Base-by-base conservation (phyloP, 176 grass and related monocot genomes). In the Hordeum marinum region DNA sequence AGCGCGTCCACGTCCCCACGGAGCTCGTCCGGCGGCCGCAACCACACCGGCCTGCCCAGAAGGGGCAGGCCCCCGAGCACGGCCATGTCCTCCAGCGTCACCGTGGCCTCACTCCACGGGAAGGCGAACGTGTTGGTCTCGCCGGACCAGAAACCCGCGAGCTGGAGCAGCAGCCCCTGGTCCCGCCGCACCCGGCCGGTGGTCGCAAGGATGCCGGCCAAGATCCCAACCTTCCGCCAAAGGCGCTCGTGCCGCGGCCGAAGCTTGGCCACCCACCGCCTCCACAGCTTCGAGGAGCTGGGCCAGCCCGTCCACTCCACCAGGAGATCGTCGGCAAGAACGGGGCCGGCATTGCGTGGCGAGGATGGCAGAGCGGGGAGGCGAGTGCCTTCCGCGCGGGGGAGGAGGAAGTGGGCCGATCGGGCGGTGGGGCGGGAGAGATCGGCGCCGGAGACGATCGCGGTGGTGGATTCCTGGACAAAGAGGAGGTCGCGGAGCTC, bases 101-200 rank as follows among this genome's bases (percentile, higher is more conserved):
- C 41, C 41, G 95, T 98, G 65, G 91, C 89, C 85, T 98, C 93
- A 15, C 87, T 92, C 95, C 95, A 98, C 3, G 95, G 95, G 77
- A 95, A 95, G 60, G 87, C 79, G 32, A 98, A 95, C 29, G 91
- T 85, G 73, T 75, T 85, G 62, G 95, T 95, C 17, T 86, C 37
- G 17, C 78, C 72, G 17, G 35, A 93, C 95, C 95, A 98, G 80
- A 91, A 89, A 13, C 85, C 79, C 57, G 90, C 68, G 36, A 95
- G 69, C 52, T 91, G 79, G 45, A 95, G 83, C 9, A 98, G 41
- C 82, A 37, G 46, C 80, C 20, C 69, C 69, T 45, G n/a, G 73
- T 95, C 93, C 40, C 80, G 83, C 85, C 82, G 84, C 67, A 89
- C 86, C 36, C 89, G 40, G 83, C 76, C 82, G 32, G 91, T 93